Percentiles rank a stretch among this genome's conserved stretches.
Conservation (phyloP, 768 basidiomycete genomes). For the Cystofilobasidium ferigula region DNA sequence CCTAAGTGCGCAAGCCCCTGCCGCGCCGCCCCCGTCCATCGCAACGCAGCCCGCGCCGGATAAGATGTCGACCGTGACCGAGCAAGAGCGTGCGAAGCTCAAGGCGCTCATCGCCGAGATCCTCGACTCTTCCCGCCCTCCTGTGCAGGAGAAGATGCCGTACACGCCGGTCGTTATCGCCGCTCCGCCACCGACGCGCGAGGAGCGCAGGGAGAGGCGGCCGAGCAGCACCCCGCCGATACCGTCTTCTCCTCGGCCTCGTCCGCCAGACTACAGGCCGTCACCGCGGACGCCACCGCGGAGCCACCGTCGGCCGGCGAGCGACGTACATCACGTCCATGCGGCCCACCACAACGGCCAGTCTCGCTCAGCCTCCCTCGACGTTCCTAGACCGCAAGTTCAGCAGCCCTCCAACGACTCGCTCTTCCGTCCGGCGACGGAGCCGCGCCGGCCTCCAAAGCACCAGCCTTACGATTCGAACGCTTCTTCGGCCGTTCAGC, state of each 20-base stretch:
- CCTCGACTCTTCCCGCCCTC: not conserved
- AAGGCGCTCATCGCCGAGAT: not conserved
- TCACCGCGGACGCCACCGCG: not conserved
- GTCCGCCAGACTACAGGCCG: not conserved
- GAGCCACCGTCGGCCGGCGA: not conserved
- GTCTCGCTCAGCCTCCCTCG: not conserved
- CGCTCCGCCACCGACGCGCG: not conserved
- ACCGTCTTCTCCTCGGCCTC: not conserved
- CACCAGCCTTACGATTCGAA: too few species aligned
- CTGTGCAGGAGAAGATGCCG: not conserved
- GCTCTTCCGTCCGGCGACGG: not conserved
- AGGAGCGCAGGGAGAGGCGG: not conserved
- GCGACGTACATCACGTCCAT: not conserved
- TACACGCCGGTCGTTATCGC: not conserved
- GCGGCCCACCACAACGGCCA: not conserved
- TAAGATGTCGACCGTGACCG: not conserved
- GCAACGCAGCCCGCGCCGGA: too few species aligned
- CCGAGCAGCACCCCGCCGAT: not conserved
- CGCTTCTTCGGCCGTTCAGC: not conserved
- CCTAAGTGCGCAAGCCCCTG: too few species aligned
- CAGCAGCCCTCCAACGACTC: not conserved
- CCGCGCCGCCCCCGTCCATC: not conserved
- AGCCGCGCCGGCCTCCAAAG: too few species aligned
- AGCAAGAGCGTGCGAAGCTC: not conserved
- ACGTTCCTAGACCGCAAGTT: not conserved